Conservation (phyloP, 257 asterid species). For the Verbascum thapsus region DNA sequence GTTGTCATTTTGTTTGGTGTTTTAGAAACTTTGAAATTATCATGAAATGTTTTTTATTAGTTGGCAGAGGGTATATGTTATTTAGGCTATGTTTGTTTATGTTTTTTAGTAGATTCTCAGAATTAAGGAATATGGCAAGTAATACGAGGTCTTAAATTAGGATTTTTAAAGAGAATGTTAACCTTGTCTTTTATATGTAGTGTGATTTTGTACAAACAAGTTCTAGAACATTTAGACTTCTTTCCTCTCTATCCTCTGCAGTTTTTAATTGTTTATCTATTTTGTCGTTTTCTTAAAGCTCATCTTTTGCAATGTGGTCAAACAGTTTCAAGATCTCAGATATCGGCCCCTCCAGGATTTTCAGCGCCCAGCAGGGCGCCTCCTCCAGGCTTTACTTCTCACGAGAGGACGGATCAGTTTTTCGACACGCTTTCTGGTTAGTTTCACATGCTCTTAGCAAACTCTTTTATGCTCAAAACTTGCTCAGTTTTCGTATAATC, state of each 20-base stretch:
- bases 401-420: slow-evolving; percentile 62
- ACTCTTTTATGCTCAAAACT: background rate
- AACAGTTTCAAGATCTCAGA: slow-evolving; percentile 82
- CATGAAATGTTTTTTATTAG: slow-evolving; percentile 13
- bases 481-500: background rate
- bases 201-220: background rate
- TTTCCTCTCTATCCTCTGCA: background rate
- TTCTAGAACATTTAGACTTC: too few relatives aligned
- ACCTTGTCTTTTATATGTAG: background rate
- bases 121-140: too few relatives aligned
- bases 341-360: slow-evolving; percentile 98
- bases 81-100: too few relatives aligned
- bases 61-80: background rate
- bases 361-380: slow-evolving; percentile 72
- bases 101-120: background rate
- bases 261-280: background rate
- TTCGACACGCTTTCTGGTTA: slow-evolving; percentile 57
- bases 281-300: slow-evolving; percentile 20
- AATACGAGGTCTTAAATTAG: background rate
- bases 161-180: background rate
- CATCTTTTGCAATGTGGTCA: slow-evolving; percentile 24
- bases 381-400: slow-evolving; percentile 88
- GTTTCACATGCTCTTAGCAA: slow-evolving; percentile 30
- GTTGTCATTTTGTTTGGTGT: background rate
- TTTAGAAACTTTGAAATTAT: slow-evolving; percentile 14